Evolutionary conservation across 1,139 yeast genomes (phyloP), one percentile per base, ranked within the genome.

Genomic region (Geotrichum fermentans): DNA sequence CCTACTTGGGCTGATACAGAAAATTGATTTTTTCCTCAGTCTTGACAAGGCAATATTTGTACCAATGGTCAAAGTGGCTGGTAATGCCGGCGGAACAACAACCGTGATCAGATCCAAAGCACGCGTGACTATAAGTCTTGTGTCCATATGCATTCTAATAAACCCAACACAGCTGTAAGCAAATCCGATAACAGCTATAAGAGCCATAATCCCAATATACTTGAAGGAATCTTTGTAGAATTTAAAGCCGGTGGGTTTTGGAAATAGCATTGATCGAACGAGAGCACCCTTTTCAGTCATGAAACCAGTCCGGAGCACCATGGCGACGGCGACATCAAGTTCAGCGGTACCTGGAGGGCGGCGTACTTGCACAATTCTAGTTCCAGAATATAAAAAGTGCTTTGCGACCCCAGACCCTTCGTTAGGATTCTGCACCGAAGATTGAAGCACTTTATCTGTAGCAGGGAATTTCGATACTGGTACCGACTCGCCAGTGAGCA

Each of bases 21-120:
- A 92, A 4, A 94, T 83, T 42, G 78, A 72, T 54, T 75, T 75
- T 52, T 75, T 71, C 54, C 87, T 80, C 55, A 94, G 72, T 55
- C 98, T 73, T 30, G 80, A 74, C 35, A 94, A 70, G 0, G 98
- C 95, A 70, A 94, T 89, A 54, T 92, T 88, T 0, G 97, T 89
- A 29, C 98, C 98, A 55, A 94, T 92, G 0, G 98, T 89, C 53
- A 92, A 72, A 0, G 98, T 94, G 0, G 98, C 98, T 0, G 99
- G 99, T 46, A 92, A 73, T 0, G 98, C 98, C 0, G 99, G 99
- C 1, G 99, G 99, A 1, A 92, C 96, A 11, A 94, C 98, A 62
- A 92, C 89, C 0, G 99, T 92, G 49, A 92, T 84, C 51, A 92
- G 79, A 68, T 92, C 99, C 53, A 94, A 71, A 0, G 97, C 97